Evolutionary conservation across 2,329 filamentous ascomycete species (phyloP), one percentile per base, ranked within the genome.

Genomic region (Lecanicillium sp.): DNA sequence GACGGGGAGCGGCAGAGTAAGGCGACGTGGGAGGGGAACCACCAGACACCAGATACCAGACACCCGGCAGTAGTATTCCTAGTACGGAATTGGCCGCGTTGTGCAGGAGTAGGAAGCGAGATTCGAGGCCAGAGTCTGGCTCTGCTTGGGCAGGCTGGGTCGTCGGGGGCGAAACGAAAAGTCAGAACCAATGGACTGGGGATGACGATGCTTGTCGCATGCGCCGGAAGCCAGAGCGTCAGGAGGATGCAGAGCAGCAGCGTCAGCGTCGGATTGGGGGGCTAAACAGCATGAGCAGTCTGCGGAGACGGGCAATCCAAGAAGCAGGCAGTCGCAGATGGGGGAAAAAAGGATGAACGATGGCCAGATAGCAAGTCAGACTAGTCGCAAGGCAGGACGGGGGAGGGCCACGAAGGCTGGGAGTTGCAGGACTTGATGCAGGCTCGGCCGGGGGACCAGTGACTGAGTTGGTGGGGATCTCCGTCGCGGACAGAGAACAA

Each of bases 151-250:
- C 21, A 15, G 15, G 29, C 17, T 24, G 30, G 35, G 10, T 21
- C 20, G 21, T 40, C 36, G 44, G 37, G 27, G 44, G 23, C 26
- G 9, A 10, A 23, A 35, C 20, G 21, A 32, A n/a, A n/a, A n/a
- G n/a, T n/a, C n/a, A n/a, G n/a, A 33, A 37, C 44, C 44, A 47
- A 41, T 47, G 36, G 44, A 15, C 36, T 26, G 29, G 37, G n/a
- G n/a, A n/a, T n/a, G n/a, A n/a, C n/a, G n/a, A n/a, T n/a, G n/a
- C n/a, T n/a, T 12, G 14, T 26, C 35, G 26, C 26, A 39, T 40
- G 27, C 32, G 30, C 24, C n/a, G n/a, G n/a, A n/a, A n/a, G n/a
- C n/a, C n/a, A n/a, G n/a, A n/a, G n/a, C n/a, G 36, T 33, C 33
- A 36, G 27, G 44, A 5, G 15, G n/a, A 21, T 37, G 35, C 35